Conservation (phyloP, 2,329 filamentous ascomycete genomes). For the Lithohypha guttulata region DNA sequence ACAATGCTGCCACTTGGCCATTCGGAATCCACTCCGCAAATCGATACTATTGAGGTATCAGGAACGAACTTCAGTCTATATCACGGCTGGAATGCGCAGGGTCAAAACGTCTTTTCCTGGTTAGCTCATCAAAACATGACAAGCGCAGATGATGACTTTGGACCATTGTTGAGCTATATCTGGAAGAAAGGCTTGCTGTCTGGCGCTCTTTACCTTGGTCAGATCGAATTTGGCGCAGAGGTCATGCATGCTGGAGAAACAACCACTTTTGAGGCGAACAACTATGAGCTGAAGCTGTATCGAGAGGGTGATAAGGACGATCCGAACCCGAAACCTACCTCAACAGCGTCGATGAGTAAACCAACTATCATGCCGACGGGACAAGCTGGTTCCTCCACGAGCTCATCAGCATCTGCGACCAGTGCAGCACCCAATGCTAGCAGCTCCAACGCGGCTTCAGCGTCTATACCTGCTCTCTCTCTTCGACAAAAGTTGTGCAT, state of each 20-base stretch:
- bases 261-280: constrained; percentile 9
- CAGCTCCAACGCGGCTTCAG: constrained; percentile 1
- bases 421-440: neutral
- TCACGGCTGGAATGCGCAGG: constrained; percentile 14
- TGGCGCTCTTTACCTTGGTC: constrained; percentile 12
- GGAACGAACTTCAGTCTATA: constrained; percentile 14
- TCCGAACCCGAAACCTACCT: constrained; percentile 8
- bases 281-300: constrained; percentile 10
- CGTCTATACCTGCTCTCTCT: neutral
- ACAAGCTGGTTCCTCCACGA: constrained; percentile 1
- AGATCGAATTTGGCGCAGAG: constrained; percentile 14
- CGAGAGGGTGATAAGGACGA: constrained; percentile 13
- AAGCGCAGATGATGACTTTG: constrained; percentile 12
- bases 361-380: neutral
- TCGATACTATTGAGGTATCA: constrained; percentile 10
- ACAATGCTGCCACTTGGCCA: constrained; percentile 12
- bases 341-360: neutral
- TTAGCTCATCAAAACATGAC: constrained; percentile 13
- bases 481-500: constrained; percentile 6
- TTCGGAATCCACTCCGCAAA: constrained; percentile 11
- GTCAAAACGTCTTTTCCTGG: constrained; percentile 16
- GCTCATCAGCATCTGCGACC: neutral
- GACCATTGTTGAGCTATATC: constrained; percentile 12
- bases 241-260: constrained; percentile 13
- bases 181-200: constrained; percentile 12